Evolutionary conservation across 768 basidiomycete species (phyloP), one percentile per base, ranked within the genome.

Genomic region (Boletus speciosus): DNA sequence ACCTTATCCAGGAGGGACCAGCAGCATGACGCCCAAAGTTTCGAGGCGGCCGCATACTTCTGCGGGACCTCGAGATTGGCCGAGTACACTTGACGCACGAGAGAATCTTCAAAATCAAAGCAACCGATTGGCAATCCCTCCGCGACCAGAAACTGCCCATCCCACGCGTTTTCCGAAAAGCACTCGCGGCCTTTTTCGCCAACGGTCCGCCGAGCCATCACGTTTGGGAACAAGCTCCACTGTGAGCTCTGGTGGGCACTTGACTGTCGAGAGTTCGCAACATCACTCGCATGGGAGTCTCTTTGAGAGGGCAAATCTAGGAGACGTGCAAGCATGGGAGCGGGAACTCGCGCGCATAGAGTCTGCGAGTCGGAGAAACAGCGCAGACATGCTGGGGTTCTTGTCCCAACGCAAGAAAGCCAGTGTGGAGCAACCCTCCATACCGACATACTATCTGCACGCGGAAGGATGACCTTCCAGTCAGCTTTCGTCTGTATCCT

Each of bases 271-370:
- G 40, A 58, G 58, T 35, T 54, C 56, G n/a, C 60, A 58, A 23
- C 43, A 56, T 39, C 60, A 57, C 31, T 48, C 51, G 15, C 52
- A 32, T 12, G 64, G 44, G 6, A 60, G 59, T 47, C 59, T 66
- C 39, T 49, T 61, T 16, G 65, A 66, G 61, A 69, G 42, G 61
- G 70, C 53, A 61, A 72, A 54, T 51, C 61, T 61, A 23, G 61
- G 71, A 35, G 75, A 77, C 40, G 73, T 82, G 65, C 73, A 76
- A 51, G 89, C 84, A 59, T 92, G 90, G 89, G 90, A 91, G 69
- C 83, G 81, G 66, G 88, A 90, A 74, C 76, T 90, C 42, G 82
- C 77, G 55, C 77, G 81, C 56, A 88, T 90, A 59, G 88, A 90
- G 71, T 71, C 75, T 60, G 73, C 73, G 68, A 86, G 82, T 70